These are phyloP conservation scores for Cladosporium phlei DNA, from an alignment of 2,329 filamentous ascomycete species.

Conservation along the genomic window DNA sequence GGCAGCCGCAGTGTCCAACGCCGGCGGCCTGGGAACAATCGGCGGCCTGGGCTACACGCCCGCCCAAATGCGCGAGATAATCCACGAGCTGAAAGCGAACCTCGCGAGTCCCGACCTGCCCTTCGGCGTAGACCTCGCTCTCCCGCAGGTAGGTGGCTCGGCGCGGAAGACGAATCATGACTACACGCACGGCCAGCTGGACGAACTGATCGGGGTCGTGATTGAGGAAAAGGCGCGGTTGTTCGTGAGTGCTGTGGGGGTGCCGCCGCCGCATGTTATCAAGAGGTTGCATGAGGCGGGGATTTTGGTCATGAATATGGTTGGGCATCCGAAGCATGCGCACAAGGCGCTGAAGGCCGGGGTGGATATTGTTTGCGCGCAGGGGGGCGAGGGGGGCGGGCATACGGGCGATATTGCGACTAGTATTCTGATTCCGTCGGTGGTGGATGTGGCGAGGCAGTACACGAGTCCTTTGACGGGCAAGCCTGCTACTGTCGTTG, in stretches of 20 bases:
- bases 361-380: conserved; percentile 85
- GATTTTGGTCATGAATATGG: conserved; percentile 95
- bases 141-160: conserved; percentile 78
- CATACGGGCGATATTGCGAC: conserved; percentile 86
- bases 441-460: conserved; percentile 73
- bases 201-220: conserved; percentile 81
- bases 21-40: conserved; percentile 69
- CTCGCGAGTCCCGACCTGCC: conserved; percentile 64
- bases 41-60: conserved; percentile 66
- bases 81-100: conserved; percentile 77
- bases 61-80: conserved; percentile 68
- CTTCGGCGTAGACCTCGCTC: conserved; percentile 86
- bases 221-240: conserved; percentile 77
- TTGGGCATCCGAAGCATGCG: conserved; percentile 86
- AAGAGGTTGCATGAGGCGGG: conserved; percentile 72
- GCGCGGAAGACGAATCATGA: conserved; percentile 93
- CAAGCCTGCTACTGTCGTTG: conserved; percentile 70
- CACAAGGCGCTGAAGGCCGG: conserved; percentile 81
- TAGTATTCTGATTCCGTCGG: conserved; percentile 78
- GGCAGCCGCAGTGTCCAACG: conserved; percentile 82
- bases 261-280: conserved; percentile 70
- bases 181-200: conserved; percentile 84
- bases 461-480: conserved; percentile 71
- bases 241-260: conserved; percentile 84
- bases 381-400: conserved; percentile 88